A percentile compares a stretch with the other conserved stretches of the same genome.
These are phyloP conservation scores for Borealophlyctis nickersoniae DNA, from an alignment of 192 early-diverging fungal species.

Conservation along the genomic window DNA sequence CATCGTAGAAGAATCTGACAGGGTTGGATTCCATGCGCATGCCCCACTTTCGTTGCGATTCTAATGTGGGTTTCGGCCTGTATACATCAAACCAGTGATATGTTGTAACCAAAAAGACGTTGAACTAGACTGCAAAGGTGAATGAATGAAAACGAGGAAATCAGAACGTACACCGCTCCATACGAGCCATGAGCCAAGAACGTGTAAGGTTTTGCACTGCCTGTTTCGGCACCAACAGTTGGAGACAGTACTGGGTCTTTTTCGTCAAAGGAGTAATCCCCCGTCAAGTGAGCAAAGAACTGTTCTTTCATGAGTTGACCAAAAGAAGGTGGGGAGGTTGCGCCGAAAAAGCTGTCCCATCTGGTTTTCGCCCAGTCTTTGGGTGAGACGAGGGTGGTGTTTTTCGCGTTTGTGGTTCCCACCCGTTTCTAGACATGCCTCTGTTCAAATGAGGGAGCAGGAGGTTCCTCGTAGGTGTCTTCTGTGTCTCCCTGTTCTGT, in stretches of 20 bases:
- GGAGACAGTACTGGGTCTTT: background rate
- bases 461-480: constrained; percentile 1
- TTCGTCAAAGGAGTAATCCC: background rate
- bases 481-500: background rate
- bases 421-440: too few species aligned
- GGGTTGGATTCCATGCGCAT: constrained; percentile 32
- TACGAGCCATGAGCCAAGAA: constrained; percentile 44
- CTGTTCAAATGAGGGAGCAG: background rate
- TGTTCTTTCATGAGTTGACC: constrained; percentile 1
- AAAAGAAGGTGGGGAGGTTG: background rate
- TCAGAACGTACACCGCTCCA: constrained; percentile 16
- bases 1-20: constrained; percentile 36
- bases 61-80: too few species aligned
- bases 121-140: too few species aligned
- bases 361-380: too few species aligned
- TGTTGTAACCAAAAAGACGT: too few species aligned
- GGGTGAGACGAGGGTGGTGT: too few species aligned
- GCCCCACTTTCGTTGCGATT: constrained; percentile 25
- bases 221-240: background rate
- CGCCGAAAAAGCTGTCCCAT: background rate
- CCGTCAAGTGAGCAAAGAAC: constrained; percentile 10
- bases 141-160: too few species aligned
- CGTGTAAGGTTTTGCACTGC: constrained; percentile 5
- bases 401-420: too few species aligned
- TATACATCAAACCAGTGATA: constrained; percentile 7